Conservation (phyloP, 257 asterid genomes). For the Primulina tabacum region DNA sequence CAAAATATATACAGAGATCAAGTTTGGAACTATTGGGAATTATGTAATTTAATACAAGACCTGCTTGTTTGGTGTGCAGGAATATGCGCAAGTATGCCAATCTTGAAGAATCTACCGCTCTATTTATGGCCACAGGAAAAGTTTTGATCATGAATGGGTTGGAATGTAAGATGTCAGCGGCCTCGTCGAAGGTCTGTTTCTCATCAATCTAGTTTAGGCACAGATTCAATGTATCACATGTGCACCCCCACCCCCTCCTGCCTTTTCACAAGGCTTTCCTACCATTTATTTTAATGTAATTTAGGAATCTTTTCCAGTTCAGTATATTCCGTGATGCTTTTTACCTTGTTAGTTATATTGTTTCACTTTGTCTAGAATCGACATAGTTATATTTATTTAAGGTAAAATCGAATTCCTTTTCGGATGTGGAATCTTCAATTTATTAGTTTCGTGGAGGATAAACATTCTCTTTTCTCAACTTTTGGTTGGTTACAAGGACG, state of each 20-base stretch:
- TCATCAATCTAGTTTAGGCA: not conserved
- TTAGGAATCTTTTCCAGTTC: too few species aligned
- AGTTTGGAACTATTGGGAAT: not conserved
- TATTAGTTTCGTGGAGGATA: too few species aligned
- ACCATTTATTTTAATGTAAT: too few species aligned
- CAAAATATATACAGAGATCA: not conserved
- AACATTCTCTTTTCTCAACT: too few species aligned
- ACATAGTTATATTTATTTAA: too few species aligned
- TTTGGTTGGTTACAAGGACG: not conserved
- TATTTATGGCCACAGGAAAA: conserved; percentile 61
- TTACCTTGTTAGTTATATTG: too few species aligned
- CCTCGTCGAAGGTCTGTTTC: conserved; percentile 75
- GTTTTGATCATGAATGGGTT: conserved; percentile 70
- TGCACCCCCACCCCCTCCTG: not conserved
- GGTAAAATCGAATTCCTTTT: too few species aligned
- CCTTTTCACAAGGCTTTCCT: not conserved
- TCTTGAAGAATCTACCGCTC: conserved; percentile 55
- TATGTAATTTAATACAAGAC: not conserved
- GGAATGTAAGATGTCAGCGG: conserved; percentile 93
- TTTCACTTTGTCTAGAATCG: too few species aligned
- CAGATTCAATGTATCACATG: not conserved
- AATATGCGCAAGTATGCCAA: conserved; percentile 53
- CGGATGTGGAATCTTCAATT: too few species aligned
- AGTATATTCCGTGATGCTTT: too few species aligned
- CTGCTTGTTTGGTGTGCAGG: conserved; percentile 43